A percentile compares a stretch with the other conserved stretches of the same genome.
Evolutionary conservation across 495 filamentous ascomycete species (phyloP).

Genomic region (Copromyces sp.): DNA sequence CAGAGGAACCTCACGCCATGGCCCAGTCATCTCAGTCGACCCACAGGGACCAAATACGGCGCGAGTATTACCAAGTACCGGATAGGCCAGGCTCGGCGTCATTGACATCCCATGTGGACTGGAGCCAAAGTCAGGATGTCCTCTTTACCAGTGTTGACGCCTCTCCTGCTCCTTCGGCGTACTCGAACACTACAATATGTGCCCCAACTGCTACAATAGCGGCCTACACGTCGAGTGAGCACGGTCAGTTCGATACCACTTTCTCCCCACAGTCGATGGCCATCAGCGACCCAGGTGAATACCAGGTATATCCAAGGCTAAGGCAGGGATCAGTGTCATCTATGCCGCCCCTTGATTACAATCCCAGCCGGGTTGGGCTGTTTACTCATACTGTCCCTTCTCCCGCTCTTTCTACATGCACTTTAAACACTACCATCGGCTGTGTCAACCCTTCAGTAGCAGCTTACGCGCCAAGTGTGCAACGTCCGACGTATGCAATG

Average conservation of each 20-base stretch:
- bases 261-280: background rate
- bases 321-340: background rate
- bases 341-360: background rate
- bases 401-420: background rate
- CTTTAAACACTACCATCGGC: background rate
- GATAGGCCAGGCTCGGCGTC: background rate
- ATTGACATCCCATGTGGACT: background rate
- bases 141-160: background rate
- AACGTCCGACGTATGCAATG: background rate
- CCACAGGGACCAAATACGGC: background rate
- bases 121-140: background rate
- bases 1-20: background rate
- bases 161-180: background rate
- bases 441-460: background rate
- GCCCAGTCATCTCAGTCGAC: background rate
- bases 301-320: background rate
- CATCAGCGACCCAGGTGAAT: background rate
- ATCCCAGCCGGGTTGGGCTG: background rate
- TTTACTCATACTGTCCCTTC: background rate
- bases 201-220: background rate
- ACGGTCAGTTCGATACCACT: background rate
- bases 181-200: background rate
- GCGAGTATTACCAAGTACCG: background rate
- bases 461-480: background rate
- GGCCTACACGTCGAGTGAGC: background rate